Evolutionary conservation across 129 eudicot species (phyloP).

Genomic region (Lactuca saligna): DNA sequence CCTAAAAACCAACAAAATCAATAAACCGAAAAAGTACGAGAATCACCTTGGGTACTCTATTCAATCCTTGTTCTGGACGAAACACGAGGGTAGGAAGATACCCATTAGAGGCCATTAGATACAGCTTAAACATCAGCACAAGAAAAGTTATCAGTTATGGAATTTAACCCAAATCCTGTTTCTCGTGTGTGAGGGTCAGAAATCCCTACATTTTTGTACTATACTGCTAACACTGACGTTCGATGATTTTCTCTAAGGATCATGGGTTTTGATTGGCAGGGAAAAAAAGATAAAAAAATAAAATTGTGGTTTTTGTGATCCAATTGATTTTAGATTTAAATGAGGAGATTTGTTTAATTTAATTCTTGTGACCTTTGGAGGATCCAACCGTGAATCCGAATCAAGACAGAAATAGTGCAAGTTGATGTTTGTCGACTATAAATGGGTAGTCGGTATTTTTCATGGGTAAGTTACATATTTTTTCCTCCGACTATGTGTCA

Average conservation of each 20-base stretch:
- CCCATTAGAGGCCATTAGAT: conserved; percentile 69
- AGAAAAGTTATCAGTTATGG: conserved; percentile 17
- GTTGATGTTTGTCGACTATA: conserved; percentile 18
- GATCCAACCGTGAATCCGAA: conserved; percentile 18
- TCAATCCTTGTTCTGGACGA: conserved; percentile 39
- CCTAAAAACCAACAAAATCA: background rate
- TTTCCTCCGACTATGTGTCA: conserved; percentile 1
- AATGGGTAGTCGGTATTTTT: background rate
- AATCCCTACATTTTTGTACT: conserved; percentile 22
- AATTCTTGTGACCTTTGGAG: conserved; percentile 23
- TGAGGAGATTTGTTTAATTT: conserved; percentile 11
- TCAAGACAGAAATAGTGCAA: conserved; percentile 27
- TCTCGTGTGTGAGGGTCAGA: conserved; percentile 26
- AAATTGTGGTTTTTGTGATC: conserved; percentile 30
- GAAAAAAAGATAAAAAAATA: conserved; percentile 8
- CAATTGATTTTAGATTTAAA: conserved; percentile 6
- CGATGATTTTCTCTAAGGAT: conserved; percentile 20
- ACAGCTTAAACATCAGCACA: conserved; percentile 41
- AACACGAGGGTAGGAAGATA: conserved; percentile 48
- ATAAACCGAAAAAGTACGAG: background rate
- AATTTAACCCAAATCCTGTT: conserved; percentile 24
- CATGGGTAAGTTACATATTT: background rate
- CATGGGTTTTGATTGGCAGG: conserved; percentile 32
- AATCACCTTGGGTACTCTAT: conserved; percentile 48
- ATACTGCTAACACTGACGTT: background rate